Percentiles rank a stretch among this genome's conserved stretches.
Evolutionary conservation across 2,329 filamentous ascomycete genomes (phyloP).

Genomic region (Cryphonectria radicalis): DNA sequence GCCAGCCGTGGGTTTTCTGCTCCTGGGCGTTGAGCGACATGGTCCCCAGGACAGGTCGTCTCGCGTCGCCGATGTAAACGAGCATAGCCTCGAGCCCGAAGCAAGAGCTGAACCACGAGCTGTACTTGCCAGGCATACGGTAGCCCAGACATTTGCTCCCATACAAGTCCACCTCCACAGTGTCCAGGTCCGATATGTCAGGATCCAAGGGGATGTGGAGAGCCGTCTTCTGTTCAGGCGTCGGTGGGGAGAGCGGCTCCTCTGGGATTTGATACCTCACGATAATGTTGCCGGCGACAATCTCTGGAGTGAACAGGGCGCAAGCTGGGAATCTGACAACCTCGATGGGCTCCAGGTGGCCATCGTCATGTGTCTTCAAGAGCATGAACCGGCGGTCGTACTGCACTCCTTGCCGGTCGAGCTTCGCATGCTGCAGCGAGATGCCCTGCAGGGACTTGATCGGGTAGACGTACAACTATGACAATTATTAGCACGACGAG

Average conservation of each 20-base stretch:
- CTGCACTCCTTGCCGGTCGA: constrained; percentile 65
- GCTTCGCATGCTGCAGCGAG: constrained; percentile 53
- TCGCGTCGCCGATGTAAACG: constrained; percentile 66
- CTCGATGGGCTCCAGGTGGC: constrained; percentile 60
- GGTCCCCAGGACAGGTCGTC: constrained; percentile 65
- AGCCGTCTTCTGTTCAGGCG: constrained; percentile 41
- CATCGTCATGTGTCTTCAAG: constrained; percentile 52
- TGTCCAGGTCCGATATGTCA: constrained; percentile 47
- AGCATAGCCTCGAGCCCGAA: constrained; percentile 67
- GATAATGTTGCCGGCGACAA: constrained; percentile 46
- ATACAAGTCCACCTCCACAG: constrained; percentile 61
- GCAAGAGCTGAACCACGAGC: constrained; percentile 69
- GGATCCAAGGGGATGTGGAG: constrained; percentile 64
- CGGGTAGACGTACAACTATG: constrained; percentile 71
- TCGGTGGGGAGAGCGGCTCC: constrained; percentile 44
- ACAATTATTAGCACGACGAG: constrained; percentile 12
- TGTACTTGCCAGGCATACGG: constrained; percentile 64
- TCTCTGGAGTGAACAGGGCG: constrained; percentile 65
- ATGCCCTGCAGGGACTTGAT: constrained; percentile 74
- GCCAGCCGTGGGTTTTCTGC: constrained; percentile 38
- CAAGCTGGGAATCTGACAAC: constrained; percentile 61
- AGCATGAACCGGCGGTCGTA: constrained; percentile 76
- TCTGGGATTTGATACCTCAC: constrained; percentile 49
- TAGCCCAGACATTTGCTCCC: constrained; percentile 61
- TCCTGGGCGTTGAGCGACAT: constrained; percentile 42